Evolutionary conservation across 176 grass and related monocot species (phyloP), one percentile per base, ranked within the genome.

Genomic region (Oryza meyeriana): DNA sequence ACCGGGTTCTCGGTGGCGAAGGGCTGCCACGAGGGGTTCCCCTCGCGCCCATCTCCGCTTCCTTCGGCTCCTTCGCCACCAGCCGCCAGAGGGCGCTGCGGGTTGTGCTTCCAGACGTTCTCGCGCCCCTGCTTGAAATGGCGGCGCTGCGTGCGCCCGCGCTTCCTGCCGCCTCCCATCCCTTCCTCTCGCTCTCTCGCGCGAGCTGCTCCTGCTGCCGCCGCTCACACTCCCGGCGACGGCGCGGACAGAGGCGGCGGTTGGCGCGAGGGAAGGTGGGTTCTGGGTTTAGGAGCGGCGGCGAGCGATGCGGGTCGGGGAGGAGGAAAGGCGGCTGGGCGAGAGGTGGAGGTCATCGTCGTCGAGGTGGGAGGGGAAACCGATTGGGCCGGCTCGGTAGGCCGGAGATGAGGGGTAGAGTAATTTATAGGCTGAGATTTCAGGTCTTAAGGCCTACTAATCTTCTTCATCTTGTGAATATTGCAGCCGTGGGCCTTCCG

Each of bases 121-220:
- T 95, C 96, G 55, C 93, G 93, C 72, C 76, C 72, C 84, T 95
- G 81, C 87, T 93, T 99, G 92, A 98, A 98, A 73, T 98, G 96
- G 66, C 92, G 84, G 79, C 96, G 92, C 96, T 98, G 96, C 28
- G 96, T 93, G 76, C 93, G 96, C 79, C 96, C 93, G 76, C 96
- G 96, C 93, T 98, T 98, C 79, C 86, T 87, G 41, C 96, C 95
- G 30, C 95, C 87, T 39, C 90, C 93, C 96, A 98, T 89, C 6
- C 1, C 61, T 28, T 11, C 34, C 78, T 67, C 78, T 47, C 75
- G 31, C 61, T 11, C 24, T 4, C 86, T 42, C 61, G 20, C 42
- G 44, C 26, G 34, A 1, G 52, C 27, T 42, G 30, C 30, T 27
- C 0, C 72, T 12, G 3, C 50, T n/a, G 0, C 31, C 16, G 24